A percentile compares a stretch with the other conserved stretches of the same genome.
phyloP scores from a whole-genome alignment of 148 eudicot species.

The Fagopyrum tataricum region DNA sequence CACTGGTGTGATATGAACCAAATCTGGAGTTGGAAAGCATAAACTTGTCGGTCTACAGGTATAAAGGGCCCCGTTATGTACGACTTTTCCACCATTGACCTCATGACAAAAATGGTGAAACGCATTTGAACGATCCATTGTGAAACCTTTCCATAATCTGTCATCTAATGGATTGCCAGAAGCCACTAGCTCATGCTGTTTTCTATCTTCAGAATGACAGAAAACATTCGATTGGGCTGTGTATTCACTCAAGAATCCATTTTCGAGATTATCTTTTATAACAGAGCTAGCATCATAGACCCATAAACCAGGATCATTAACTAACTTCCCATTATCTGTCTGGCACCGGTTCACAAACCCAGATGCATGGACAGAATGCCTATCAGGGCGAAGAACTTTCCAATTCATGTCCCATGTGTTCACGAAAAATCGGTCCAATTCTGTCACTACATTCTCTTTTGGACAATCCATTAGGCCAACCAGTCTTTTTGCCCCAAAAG shows the following conservation, averaged over 20 bases:
- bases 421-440: slow-evolving; percentile 71
- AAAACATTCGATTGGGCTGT: neutral
- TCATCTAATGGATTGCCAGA: slow-evolving; percentile 7
- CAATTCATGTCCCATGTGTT: slow-evolving; percentile 94
- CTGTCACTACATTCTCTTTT: slow-evolving; percentile 45
- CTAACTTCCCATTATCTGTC: neutral
- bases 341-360: slow-evolving; percentile 1
- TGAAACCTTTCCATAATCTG: slow-evolving; percentile 19
- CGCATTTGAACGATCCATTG: slow-evolving; percentile 15
- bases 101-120: slow-evolving; percentile 13
- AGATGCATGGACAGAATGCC: slow-evolving; percentile 28
- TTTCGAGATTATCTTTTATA: neutral
- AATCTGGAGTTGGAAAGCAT: neutral
- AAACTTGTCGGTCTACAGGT: neutral
- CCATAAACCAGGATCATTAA: slow-evolving; percentile 31
- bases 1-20: slow-evolving; percentile 46
- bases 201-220: neutral
- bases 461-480: slow-evolving; percentile 79
- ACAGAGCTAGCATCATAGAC: slow-evolving; percentile 17
- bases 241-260: slow-evolving; percentile 10
- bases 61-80: neutral
- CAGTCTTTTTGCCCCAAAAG: slow-evolving; percentile 76
- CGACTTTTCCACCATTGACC: slow-evolving; percentile 19
- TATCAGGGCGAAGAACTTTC: slow-evolving; percentile 76
- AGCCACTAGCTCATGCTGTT: neutral